Evolutionary conservation across 1,284 basidiomycete genomes (phyloP).

Genomic region (Pterulicium gracile): DNA sequence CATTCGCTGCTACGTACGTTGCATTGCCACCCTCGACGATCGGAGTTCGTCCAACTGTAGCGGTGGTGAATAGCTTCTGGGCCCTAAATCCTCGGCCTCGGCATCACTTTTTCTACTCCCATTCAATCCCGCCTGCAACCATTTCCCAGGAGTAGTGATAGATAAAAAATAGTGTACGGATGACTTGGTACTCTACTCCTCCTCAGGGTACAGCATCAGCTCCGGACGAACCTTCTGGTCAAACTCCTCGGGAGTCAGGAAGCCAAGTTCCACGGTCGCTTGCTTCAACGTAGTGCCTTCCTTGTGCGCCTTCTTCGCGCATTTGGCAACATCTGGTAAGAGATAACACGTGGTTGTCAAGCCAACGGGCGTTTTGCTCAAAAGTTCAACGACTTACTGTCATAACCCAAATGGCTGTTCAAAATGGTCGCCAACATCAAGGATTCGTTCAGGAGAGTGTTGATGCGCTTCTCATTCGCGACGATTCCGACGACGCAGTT

Average conservation of each 20-base stretch:
- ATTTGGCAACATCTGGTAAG: conserved; percentile 82
- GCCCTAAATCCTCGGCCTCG: not conserved
- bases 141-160: no score
- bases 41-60: not conserved
- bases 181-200: conserved; percentile 33
- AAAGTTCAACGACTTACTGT: conserved; percentile 53
- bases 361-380: conserved; percentile 5
- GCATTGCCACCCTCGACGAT: not conserved
- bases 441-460: conserved; percentile 84
- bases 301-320: conserved; percentile 98
- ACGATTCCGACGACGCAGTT: conserved; percentile 95
- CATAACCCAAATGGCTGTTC: conserved; percentile 89
- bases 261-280: conserved; percentile 82
- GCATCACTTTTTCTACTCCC: conserved; percentile 1
- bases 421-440: conserved; percentile 95
- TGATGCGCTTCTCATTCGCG: conserved; percentile 92
- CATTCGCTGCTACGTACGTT: no score
- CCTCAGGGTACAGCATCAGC: conserved; percentile 71
- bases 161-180: no score
- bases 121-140: not conserved
- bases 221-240: conserved; percentile 94
- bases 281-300: conserved; percentile 95
- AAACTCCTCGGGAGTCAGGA: conserved; percentile 87
- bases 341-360: conserved; percentile 12
- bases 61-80: not conserved